These are phyloP conservation scores for Viola odorata DNA, from an alignment of 345 rosid genomes.

Conservation along the genomic window DNA sequence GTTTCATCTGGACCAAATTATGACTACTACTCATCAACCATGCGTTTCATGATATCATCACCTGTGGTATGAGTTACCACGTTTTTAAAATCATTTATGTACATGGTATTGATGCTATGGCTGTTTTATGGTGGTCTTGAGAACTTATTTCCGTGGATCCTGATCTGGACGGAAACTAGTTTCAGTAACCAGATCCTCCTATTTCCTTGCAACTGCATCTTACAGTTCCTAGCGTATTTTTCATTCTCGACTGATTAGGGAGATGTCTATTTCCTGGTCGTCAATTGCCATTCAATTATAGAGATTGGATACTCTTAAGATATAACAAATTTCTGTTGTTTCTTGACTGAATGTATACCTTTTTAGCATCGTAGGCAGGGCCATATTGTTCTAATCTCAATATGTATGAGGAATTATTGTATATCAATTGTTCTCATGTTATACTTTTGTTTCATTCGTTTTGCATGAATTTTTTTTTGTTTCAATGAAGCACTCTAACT, in stretches of 20 bases:
- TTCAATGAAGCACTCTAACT: constrained; percentile 1
- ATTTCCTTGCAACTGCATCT: too few relatives aligned
- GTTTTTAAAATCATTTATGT: neutral
- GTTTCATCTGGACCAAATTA: constrained; percentile 83
- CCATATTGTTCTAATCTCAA: neutral
- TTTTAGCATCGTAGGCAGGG: neutral
- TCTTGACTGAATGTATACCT: neutral
- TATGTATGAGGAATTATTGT: neutral
- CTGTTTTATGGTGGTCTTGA: neutral
- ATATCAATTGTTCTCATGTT: neutral
- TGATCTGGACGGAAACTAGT: neutral
- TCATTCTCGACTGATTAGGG: too few relatives aligned
- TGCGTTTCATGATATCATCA: constrained; percentile 86
- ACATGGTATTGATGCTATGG: neutral
- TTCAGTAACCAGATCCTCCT: neutral
- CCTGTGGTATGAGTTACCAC: constrained; percentile 63
- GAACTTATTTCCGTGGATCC: constrained; percentile 1
- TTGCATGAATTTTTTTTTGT: too few relatives aligned
- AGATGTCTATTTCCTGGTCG: neutral
- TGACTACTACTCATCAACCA: constrained; percentile 61
- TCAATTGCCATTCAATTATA: neutral
- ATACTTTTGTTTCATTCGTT: too few relatives aligned
- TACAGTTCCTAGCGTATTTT: too few relatives aligned
- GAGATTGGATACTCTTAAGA: neutral
- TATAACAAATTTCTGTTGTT: constrained; percentile 9